Evolutionary conservation across 2,329 filamentous ascomycete species (phyloP), one percentile per base, ranked within the genome.

Genomic region (Lecanoromycetidae sp.): DNA sequence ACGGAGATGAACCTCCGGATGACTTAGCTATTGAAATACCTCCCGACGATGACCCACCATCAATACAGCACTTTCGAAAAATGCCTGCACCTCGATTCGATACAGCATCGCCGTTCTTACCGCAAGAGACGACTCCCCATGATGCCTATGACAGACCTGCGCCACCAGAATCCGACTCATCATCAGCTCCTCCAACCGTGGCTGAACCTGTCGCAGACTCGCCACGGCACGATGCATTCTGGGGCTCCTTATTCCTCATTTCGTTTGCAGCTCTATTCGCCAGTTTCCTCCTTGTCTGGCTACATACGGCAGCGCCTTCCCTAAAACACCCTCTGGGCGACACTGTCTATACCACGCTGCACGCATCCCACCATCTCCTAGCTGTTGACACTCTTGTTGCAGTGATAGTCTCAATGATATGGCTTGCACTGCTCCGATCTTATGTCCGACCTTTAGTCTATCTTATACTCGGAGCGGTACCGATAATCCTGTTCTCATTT

Each of bases 371-470:
- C 58, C 82, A 91, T 59, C 81, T 96, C 55, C 78, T 98, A 34
- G 84, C 86, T 2, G 79, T 91, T 44, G 93, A 96, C 65, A 96
- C 91, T 1, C 63, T 96, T 15, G 81, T 95, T n/a, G 84, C 91
- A 1, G 71, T 95, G 32, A 70, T 93, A 29, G 84, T 96, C 17
- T 90, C 90, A 1, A 71, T 95, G 29, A 65, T 95, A 22, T 98
- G 91, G 91, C 76, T 98, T 52, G 84, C 88, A 1, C 71, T 93
- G 1, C 71, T 98, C 39, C 78, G 87, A 39, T 91, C 87, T 4
- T 95, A 94, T 63, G 85, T 93, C 19, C 79, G 85, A 46, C 79
- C 81, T n/a, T 69, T 96, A 44, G 84, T 95, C 44, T 80, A 81
- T 55, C 65, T 84, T 46, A 84, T 95, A 52, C 66, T 95, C 30